phyloP scores from a whole-genome alignment of 352 stramenopile genomes.

The Pythium rishiriense region DNA sequence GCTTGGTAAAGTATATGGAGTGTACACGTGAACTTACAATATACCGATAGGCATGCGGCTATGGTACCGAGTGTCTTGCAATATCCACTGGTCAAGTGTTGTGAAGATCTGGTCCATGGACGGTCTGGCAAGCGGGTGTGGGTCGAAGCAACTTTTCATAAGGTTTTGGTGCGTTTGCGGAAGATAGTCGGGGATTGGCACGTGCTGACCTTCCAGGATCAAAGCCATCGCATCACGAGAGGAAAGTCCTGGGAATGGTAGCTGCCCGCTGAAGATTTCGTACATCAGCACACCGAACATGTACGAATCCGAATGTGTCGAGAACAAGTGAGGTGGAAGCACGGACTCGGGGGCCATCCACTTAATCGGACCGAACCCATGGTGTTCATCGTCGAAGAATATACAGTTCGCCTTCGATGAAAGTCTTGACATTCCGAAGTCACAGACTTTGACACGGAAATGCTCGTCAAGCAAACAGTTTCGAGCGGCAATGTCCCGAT shows the following conservation, averaged over 20 bases:
- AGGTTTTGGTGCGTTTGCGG: slow-evolving; percentile 44
- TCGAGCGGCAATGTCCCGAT: slow-evolving; percentile 65
- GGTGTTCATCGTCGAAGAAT: slow-evolving; percentile 55
- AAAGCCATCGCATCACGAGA: slow-evolving; percentile 55
- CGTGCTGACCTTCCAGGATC: slow-evolving; percentile 65
- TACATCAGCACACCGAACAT: slow-evolving; percentile 79
- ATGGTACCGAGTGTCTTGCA: slow-evolving; percentile 43
- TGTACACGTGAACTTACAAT: slow-evolving; percentile 19
- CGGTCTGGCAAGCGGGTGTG: slow-evolving; percentile 52
- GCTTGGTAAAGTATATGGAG: slow-evolving; percentile 9
- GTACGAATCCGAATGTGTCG: slow-evolving; percentile 68
- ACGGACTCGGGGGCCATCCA: slow-evolving; percentile 78
- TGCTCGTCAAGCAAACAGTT: slow-evolving; percentile 68
- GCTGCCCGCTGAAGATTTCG: slow-evolving; percentile 66
- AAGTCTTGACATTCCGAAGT: slow-evolving; percentile 67
- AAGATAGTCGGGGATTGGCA: slow-evolving; percentile 48
- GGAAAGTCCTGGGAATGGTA: slow-evolving; percentile 57
- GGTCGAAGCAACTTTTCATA: slow-evolving; percentile 64
- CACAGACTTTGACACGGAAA: slow-evolving; percentile 70
- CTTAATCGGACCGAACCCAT: slow-evolving; percentile 69
- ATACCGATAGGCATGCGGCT: slow-evolving; percentile 19
- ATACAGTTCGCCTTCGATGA: slow-evolving; percentile 33
- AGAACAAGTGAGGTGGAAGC: slow-evolving; percentile 66
- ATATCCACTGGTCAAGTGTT: slow-evolving; percentile 59
- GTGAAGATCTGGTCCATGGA: slow-evolving; percentile 69